Evolutionary conservation across 495 filamentous ascomycete genomes (phyloP).

Genomic region (Geoglossum glabrum): DNA sequence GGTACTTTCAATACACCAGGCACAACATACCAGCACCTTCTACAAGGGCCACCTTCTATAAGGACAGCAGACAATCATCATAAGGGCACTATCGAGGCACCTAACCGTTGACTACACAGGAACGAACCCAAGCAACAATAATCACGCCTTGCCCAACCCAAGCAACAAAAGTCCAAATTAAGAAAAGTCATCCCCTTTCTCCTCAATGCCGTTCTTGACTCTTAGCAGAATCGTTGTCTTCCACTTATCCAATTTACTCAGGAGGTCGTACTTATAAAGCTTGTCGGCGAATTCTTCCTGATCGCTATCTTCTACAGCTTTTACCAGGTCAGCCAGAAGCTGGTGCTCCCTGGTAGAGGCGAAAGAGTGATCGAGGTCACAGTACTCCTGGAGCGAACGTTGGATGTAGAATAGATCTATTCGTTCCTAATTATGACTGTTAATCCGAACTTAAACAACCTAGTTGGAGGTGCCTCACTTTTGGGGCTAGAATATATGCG

Average conservation of each 20-base stretch:
- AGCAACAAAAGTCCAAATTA: constrained; percentile 13
- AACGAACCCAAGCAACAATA: not conserved
- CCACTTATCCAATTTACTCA: constrained; percentile 88
- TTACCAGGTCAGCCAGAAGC: constrained; percentile 51
- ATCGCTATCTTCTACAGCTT: constrained; percentile 50
- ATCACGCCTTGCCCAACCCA: not conserved
- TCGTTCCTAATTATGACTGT: constrained; percentile 26
- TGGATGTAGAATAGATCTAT: constrained; percentile 20
- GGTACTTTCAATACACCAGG: too few relatives aligned
- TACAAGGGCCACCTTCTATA: too few relatives aligned
- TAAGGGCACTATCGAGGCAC: not conserved
- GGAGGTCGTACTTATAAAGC: constrained; percentile 67
- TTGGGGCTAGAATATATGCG: constrained; percentile 28
- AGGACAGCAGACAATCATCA: not conserved
- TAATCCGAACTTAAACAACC: not conserved
- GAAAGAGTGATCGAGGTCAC: constrained; percentile 64
- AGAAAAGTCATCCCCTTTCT: constrained; percentile 55
- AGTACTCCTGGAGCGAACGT: constrained; percentile 60
- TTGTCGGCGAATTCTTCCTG: constrained; percentile 69
- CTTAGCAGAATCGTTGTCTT: constrained; percentile 70
- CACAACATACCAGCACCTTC: too few relatives aligned
- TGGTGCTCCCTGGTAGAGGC: constrained; percentile 54
- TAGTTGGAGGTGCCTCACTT: not conserved
- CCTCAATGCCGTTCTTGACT: constrained; percentile 66
- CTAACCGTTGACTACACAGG: not conserved